Base-by-base conservation (phyloP, 106 monocot genomes). In the Alisma plantagoaquatica region DNA sequence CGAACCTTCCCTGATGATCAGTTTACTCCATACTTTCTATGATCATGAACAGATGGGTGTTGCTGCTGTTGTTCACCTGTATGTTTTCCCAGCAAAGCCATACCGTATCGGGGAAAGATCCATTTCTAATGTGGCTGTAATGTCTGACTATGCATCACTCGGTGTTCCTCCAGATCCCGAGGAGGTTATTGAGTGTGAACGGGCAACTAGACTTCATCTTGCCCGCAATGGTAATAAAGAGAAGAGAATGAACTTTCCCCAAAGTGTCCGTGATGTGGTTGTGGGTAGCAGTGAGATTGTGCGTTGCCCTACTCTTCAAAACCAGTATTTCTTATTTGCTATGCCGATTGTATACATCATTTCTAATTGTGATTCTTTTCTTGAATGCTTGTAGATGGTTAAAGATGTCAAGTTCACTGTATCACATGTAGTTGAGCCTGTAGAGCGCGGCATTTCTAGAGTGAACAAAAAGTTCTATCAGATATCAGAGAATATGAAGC, bases 41-140 rank as follows among this genome's bases (percentile, higher is more conserved):
- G n/a, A n/a, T n/a, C n/a, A n/a, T n/a, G n/a, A n/a, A 53, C 83
- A 98, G 96, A 98, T 98, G 96, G 96, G 89, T 15, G 43, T 98
- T 38, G 75, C 96, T 51, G 96, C 96, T n/a, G 67, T 98, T 26
- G 73, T 98, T 26, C 96, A 98, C 60, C 57, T 90, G 45, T 72
- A 90, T 76, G 96, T 79, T 21, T 98, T 98, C 54, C 89, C 96
- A n/a, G 75, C 85, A 10, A 79, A 33, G 49, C 96, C 96, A 2
- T 98, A 98, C 68, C 66, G 42, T 43, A 67, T 23, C 46, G 96
- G 96, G 48, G 96, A 98, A 63, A 81, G 96, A 73, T 74, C 76
- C 38, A 29, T 90, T 10, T 70, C 76, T 14, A 98, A 98, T 46
- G 70, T 85, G 15, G 73, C 84, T 54, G 84, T 98, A 3, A 76